Evolutionary conservation across 305 asterid genomes (phyloP), one percentile per base, ranked within the genome.

Genomic region (Solanum hybrid): DNA sequence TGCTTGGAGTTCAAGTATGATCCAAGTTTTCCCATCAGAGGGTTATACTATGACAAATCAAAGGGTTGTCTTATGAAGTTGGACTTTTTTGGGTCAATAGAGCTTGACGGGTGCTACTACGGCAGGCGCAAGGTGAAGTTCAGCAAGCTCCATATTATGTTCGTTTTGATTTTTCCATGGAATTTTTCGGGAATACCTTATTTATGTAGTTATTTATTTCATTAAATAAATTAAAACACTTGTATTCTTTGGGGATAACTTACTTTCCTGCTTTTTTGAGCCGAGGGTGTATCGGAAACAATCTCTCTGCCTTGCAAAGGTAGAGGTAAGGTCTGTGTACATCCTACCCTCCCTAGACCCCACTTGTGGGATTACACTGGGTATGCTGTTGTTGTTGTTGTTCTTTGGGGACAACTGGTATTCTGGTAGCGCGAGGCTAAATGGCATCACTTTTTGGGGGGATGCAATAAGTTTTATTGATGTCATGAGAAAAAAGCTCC

Each of bases 51-150:
- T 90, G 99, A 97, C 94, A 97, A 96, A 93, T 94, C 92, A 28
- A 97, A 95, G 92, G 99, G 99, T 64, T 96, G 98, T 92, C 95
- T 97, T 31, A 67, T 97, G 96, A 97, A 97, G 93, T 93, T 97
- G 92, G 99, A 97, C 92, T 96, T 97, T 93, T 96, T 96, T 92
- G 99, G 99, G 86, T 96, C 99, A 67, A 97, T 97, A 37, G 99
- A 97, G 93, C 99, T 98, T 16, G 98, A 94, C 91, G 99, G 98
- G 87, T 97, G 99, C 95, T 97, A 96, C 93, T 96, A 92, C 93
- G 99, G 99, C 87, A 94, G 99, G 96, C 95, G 91, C 89, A 96
- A 95, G 98, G 99, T 97, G 92, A 91, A 86, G 29, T 77, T 13
- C 33, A 57, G 29, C 31, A 36, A 88, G 83, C 35, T 89, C 77